phyloP scores from a whole-genome alignment of 2,329 filamentous ascomycete genomes.

The Trichoderma sp. region DNA sequence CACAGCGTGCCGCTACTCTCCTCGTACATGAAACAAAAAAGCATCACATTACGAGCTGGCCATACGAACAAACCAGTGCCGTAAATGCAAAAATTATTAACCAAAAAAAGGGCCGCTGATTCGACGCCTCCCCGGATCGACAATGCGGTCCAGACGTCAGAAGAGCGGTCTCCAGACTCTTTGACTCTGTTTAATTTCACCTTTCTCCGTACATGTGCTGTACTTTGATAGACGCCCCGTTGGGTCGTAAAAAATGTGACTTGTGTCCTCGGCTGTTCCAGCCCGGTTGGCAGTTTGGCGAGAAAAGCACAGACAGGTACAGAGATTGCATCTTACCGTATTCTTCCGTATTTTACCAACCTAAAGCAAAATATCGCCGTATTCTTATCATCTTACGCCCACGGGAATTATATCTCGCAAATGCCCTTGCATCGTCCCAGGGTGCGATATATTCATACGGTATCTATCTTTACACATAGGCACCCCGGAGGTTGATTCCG shows the following conservation, averaged over 20 bases:
- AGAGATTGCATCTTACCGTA: not conserved
- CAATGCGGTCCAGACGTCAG: constrained; percentile 2
- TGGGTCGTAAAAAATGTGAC: not conserved
- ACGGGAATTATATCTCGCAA: not conserved
- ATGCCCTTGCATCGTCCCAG: not conserved
- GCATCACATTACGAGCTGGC: not conserved
- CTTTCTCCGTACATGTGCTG: not conserved
- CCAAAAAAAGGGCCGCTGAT: not conserved
- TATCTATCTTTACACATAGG: no score
- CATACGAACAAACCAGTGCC: not conserved
- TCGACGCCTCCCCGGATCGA: not conserved
- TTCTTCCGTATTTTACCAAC: not conserved
- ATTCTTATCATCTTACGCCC: not conserved
- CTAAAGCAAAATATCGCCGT: not conserved
- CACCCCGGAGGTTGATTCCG: not conserved
- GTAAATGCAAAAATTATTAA: not conserved
- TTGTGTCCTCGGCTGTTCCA: not conserved
- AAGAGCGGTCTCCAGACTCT: constrained; percentile 4
- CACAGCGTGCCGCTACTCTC: not conserved
- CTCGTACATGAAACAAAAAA: not conserved
- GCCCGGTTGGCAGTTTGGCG: not conserved
- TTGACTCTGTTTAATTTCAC: not conserved
- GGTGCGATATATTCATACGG: no score
- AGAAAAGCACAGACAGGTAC: not conserved
- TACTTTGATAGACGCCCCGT: not conserved